Evolutionary conservation across 2,329 filamentous ascomycete genomes (phyloP).

Genomic region (Cryoendolithus antarcticus): DNA sequence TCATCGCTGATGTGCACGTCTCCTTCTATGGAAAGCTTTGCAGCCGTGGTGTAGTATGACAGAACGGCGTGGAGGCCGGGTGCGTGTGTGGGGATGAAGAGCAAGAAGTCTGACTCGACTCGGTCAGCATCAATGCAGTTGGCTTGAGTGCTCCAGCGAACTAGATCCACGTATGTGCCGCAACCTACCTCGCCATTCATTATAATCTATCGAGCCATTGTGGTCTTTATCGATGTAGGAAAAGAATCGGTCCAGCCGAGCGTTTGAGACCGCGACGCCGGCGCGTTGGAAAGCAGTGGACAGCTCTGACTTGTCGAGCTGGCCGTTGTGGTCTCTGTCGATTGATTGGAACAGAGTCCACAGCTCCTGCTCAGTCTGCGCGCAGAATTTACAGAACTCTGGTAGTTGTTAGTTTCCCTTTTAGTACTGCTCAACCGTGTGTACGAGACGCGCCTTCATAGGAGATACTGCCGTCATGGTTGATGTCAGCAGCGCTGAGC

Average conservation of each 20-base stretch:
- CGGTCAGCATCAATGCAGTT: background rate
- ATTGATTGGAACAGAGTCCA: slow-evolving; percentile 73
- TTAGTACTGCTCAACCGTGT: no score
- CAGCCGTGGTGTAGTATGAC: slow-evolving; percentile 81
- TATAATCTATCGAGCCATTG: slow-evolving; percentile 77
- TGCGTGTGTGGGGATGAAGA: slow-evolving; percentile 65
- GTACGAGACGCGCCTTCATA: slow-evolving; percentile 54
- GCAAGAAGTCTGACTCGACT: slow-evolving; percentile 60
- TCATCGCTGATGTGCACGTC: slow-evolving; percentile 89
- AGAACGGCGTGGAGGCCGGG: slow-evolving; percentile 70
- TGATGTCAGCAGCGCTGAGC: slow-evolving; percentile 70
- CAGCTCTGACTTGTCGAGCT: slow-evolving; percentile 77
- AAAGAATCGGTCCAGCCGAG: slow-evolving; percentile 76
- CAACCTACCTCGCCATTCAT: slow-evolving; percentile 75
- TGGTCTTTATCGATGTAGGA: slow-evolving; percentile 77
- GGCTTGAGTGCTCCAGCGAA: background rate
- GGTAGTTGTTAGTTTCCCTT: slow-evolving; percentile 2
- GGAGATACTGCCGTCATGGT: slow-evolving; percentile 79
- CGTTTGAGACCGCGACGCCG: slow-evolving; percentile 64
- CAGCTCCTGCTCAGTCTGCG: slow-evolving; percentile 75
- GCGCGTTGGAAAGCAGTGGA: slow-evolving; percentile 63
- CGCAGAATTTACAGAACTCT: slow-evolving; percentile 87
- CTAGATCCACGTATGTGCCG: background rate
- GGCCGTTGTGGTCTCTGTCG: slow-evolving; percentile 73
- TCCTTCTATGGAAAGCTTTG: slow-evolving; percentile 84